These are phyloP conservation scores for Hanseniaspora guilliermondii DNA, from an alignment of 805 yeast species.

Conservation along the genomic window DNA sequence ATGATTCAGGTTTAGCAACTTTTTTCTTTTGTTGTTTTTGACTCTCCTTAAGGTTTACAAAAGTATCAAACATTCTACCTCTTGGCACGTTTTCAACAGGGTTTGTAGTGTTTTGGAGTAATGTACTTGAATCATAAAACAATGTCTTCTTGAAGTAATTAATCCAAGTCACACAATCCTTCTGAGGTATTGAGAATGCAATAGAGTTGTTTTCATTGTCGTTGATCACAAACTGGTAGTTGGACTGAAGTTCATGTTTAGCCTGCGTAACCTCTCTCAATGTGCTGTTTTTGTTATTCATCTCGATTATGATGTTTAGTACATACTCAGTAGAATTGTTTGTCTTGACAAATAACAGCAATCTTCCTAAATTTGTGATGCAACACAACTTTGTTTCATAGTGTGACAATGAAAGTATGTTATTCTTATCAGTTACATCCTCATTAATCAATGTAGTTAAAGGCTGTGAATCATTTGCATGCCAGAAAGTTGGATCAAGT, in stretches of 20 bases:
- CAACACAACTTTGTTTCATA: slow-evolving; percentile 40
- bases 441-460: background rate
- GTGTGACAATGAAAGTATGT: slow-evolving; percentile 14
- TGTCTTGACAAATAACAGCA: slow-evolving; percentile 36
- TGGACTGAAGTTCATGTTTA: slow-evolving; percentile 31
- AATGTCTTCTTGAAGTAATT: slow-evolving; percentile 19
- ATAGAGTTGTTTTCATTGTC: slow-evolving; percentile 37
- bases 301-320: slow-evolving; percentile 41
- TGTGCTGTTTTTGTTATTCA: slow-evolving; percentile 40
- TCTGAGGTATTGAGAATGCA: slow-evolving; percentile 46
- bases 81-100: slow-evolving; percentile 12
- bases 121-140: slow-evolving; percentile 7
- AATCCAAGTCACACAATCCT: slow-evolving; percentile 46
- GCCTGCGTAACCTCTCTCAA: slow-evolving; percentile 45
- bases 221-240: slow-evolving; percentile 33
- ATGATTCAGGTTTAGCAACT: slow-evolving; percentile 21
- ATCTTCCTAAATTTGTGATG: slow-evolving; percentile 53
- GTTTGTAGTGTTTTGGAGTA: slow-evolving; percentile 6
- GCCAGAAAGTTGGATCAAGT: slow-evolving; percentile 3
- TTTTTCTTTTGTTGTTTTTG: slow-evolving; percentile 15
- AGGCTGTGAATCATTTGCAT: background rate
- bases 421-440: background rate
- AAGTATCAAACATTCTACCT: slow-evolving; percentile 27
- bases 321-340: slow-evolving; percentile 30
- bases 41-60: slow-evolving; percentile 23